phyloP scores from a whole-genome alignment of 2,329 filamentous ascomycete genomes.

The Aspergillus sp. region DNA sequence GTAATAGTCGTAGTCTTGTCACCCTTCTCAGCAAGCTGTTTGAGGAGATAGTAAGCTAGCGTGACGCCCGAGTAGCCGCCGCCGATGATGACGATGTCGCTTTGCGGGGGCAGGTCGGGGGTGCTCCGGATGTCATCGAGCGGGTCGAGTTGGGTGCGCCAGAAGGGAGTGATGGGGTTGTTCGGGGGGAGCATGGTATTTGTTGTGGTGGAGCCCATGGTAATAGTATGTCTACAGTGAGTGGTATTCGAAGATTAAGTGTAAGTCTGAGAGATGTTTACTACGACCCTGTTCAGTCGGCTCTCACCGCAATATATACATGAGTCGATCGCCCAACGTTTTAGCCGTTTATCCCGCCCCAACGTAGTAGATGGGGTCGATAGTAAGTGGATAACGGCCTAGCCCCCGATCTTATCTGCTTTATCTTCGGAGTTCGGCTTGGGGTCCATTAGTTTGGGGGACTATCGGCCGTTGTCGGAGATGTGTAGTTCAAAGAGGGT shows the following conservation, averaged over 20 bases:
- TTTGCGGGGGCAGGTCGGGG: conserved; percentile 38
- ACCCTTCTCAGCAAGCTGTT: conserved; percentile 19
- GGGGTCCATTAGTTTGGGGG: background rate
- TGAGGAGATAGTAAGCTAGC: conserved; percentile 47
- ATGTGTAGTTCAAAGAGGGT: background rate
- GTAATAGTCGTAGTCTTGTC: conserved; percentile 32
- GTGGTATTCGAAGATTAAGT: background rate
- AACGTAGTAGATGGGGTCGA: background rate
- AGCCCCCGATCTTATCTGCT: conserved; percentile 1
- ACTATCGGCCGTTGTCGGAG: background rate
- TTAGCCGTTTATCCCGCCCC: background rate
- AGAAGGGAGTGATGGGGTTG: conserved; percentile 20
- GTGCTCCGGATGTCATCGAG: conserved; percentile 25
- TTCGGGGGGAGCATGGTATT: conserved; percentile 15
- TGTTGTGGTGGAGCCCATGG: background rate
- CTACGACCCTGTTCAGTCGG: background rate
- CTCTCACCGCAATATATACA: background rate
- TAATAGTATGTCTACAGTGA: background rate
- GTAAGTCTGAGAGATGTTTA: too few relatives aligned
- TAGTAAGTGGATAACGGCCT: conserved; percentile 2
- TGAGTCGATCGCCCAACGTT: background rate
- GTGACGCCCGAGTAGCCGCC: conserved; percentile 51
- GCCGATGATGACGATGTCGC: conserved; percentile 53
- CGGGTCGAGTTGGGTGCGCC: conserved; percentile 22
- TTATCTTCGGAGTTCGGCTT: conserved; percentile 2